Conservation (phyloP, 1,139 yeast genomes). For the Arxiozyma slooffiae region DNA sequence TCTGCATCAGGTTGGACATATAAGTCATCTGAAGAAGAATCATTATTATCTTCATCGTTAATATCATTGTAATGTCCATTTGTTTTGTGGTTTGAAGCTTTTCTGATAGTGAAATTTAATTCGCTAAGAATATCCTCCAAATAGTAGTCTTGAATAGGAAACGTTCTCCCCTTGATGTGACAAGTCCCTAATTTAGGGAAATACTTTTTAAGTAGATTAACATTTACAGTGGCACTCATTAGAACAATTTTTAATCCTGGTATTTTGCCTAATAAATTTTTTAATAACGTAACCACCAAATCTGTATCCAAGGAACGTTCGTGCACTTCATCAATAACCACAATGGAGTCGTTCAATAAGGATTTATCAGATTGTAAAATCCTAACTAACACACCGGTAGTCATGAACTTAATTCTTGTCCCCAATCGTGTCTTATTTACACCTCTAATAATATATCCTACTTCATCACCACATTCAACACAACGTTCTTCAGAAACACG, state of each 20-base stretch:
- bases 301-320: constrained; percentile 91
- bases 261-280: constrained; percentile 40
- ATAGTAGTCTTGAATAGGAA: constrained; percentile 72
- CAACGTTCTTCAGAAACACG: constrained; percentile 81
- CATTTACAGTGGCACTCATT: constrained; percentile 92
- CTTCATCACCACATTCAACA: constrained; percentile 57
- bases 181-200: constrained; percentile 42
- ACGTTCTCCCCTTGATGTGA: constrained; percentile 88
- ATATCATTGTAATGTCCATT: constrained; percentile 12
- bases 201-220: constrained; percentile 54
- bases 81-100: constrained; percentile 10
- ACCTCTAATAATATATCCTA: constrained; percentile 86
- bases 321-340: constrained; percentile 90
- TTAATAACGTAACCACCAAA: constrained; percentile 66
- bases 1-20: constrained; percentile 48
- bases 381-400: constrained; percentile 84
- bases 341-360: constrained; percentile 41
- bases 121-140: constrained; percentile 53
- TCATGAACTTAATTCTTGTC: constrained; percentile 74
- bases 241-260: constrained; percentile 56
- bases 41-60: constrained; percentile 9
- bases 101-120: constrained; percentile 43
- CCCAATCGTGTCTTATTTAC: constrained; percentile 54
- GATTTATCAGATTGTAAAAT: constrained; percentile 51
- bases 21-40: constrained; percentile 16